These are phyloP conservation scores for Phytopythium chamaehyphon DNA, from an alignment of 352 stramenopile genomes.

Conservation along the genomic window DNA sequence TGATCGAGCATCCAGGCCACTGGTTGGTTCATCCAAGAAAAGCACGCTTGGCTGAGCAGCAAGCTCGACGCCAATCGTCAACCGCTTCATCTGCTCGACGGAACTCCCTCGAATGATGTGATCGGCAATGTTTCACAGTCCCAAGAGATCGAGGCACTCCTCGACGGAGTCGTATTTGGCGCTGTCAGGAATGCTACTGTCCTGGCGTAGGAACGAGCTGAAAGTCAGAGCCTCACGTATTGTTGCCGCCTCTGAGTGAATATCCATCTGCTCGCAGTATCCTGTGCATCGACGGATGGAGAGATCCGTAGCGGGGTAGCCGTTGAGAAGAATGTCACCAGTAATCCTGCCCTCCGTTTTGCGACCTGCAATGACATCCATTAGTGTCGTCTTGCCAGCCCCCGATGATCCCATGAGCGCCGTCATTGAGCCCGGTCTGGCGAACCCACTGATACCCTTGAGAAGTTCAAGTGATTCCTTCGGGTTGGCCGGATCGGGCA, in stretches of 20 bases:
- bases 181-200: conserved; percentile 7
- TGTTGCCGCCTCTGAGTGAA: too few species aligned
- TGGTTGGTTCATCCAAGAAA: conserved; percentile 88
- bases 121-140: conserved; percentile 27
- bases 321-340: conserved; percentile 89
- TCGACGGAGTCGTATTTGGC: conserved; percentile 32
- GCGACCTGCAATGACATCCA: conserved; percentile 41
- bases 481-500: conserved; percentile 27
- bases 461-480: conserved; percentile 41
- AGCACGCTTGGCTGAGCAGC: conserved; percentile 83
- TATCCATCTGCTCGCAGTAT: conserved; percentile 78
- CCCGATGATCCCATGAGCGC: conserved; percentile 23
- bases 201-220: conserved; percentile 66
- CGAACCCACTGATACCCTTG: conserved; percentile 30
- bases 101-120: conserved; percentile 35
- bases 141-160: conserved; percentile 34
- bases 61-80: conserved; percentile 66
- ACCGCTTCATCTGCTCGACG: conserved; percentile 45
- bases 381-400: conserved; percentile 18
- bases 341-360: conserved; percentile 83
- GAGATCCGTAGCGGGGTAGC: conserved; percentile 50
- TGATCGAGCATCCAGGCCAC: conserved; percentile 81
- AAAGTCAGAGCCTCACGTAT: conserved; percentile 52
- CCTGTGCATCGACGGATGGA: conserved; percentile 26
- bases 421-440: conserved; percentile 18